Evolutionary conservation across 257 asterid species (phyloP), one percentile per base, ranked within the genome.

Genomic region (Linderniella brevidens): DNA sequence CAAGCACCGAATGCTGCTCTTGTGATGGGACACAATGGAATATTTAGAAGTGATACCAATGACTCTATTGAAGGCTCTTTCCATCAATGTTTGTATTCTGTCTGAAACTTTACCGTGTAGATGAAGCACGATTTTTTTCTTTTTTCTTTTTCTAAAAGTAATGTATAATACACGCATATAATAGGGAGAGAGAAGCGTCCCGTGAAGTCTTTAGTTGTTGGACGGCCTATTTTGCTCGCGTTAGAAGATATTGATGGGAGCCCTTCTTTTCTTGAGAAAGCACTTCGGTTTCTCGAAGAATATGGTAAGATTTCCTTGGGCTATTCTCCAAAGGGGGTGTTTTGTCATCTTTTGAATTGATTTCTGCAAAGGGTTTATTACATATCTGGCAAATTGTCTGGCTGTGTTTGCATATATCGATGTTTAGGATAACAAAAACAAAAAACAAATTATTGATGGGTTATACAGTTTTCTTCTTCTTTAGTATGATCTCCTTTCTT

Each of bases 1-100:
- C 98, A 84, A 75, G 95, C 96, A 17, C 98, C 96, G 49, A 84
- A 83, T 69, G 98, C 93, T 68, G 98, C 94, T 41, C 92, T 90
- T 62, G 94, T 85, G 65, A 81, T 85, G 99, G 96, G 99, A 52
- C 93, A 90, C 59, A 81, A 90, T 66, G 94, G 99, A 68, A 90
- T 85, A 46, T 81, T 90, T 52, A 77, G 80, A 58, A 85, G 62
- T 69, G 96, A 85, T 45, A 42, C 80, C 29, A 74, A 58, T 64
- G 99, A 85, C 61, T 41, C 83, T 50, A 58, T 63, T 19, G 94
- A 83, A 50, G 92, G 92, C 57, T 80, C 96, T 65, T 85, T 85
- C 67, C 77, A 71, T 71, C 99, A 79, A 62, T 85, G 99, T 90
- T 35, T 45, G 86, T 68, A 25, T 25, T 25, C 6, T 25, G 6